phyloP scores from a whole-genome alignment of 2,329 filamentous ascomycete species.

The Sclerotinia nivalis region DNA sequence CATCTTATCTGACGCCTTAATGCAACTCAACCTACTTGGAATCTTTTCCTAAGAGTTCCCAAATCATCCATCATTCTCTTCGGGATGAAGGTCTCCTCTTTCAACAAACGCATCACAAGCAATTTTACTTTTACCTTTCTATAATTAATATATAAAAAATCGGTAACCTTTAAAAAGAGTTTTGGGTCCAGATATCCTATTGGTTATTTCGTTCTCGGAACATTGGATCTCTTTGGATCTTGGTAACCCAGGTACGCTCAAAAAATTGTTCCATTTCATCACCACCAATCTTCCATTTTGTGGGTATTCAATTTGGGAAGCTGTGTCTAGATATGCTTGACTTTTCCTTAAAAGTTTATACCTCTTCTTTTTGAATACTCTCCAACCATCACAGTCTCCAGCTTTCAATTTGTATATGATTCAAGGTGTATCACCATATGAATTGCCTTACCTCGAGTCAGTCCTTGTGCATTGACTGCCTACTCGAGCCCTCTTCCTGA shows the following conservation, averaged over 20 bases:
- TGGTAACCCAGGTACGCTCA: conserved; percentile 14
- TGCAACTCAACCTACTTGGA: not conserved
- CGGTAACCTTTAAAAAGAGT: not conserved
- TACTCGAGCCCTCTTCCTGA: not conserved
- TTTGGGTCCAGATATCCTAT: not conserved
- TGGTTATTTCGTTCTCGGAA: not conserved
- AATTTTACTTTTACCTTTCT: conserved; percentile 4
- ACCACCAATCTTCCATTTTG: conserved; percentile 6
- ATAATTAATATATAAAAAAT: not conserved
- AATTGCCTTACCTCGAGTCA: conserved; percentile 5
- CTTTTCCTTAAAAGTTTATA: not conserved
- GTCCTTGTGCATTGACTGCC: conserved; percentile 11
- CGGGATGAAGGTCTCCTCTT: conserved; percentile 3
- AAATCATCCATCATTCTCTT: not conserved
- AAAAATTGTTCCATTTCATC: conserved; percentile 10
- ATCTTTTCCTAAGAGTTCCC: not conserved
- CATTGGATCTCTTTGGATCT: conserved; percentile 12
- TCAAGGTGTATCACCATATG: not conserved
- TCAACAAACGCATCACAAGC: not conserved
- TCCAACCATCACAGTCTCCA: not conserved
- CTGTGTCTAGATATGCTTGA: not conserved
- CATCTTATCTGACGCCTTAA: not conserved
- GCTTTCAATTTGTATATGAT: not conserved
- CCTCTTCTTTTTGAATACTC: not conserved
- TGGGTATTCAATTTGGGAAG: conserved; percentile 9